Base-by-base conservation (phyloP, 1,284 basidiomycete genomes). In the Phylloporus sp. region DNA sequence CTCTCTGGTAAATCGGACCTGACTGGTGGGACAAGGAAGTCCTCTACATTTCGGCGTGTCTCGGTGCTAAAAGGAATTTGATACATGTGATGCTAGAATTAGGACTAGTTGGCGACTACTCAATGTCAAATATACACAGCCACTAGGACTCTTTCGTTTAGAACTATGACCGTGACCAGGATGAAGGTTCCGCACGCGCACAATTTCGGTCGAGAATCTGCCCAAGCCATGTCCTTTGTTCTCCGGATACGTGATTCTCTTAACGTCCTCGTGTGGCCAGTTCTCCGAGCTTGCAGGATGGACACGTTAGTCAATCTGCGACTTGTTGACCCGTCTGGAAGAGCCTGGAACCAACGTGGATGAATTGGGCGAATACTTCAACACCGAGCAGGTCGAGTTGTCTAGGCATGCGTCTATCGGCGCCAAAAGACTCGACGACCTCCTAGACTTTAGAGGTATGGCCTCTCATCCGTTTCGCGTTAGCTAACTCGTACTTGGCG, bases 211-310 rank as follows among this genome's bases (percentile, higher is more conserved):
- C 84, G 90, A 51, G 84, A 91, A 0, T 93, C 91, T 8, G 77
- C 85, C 1, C 87, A 89, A 69, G 90, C 92, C 6, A 81, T 87
- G 17, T 77, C 84, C 40, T 74, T 79, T 93, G 66, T 82, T 93
- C 65, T 81, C 88, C 50, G 86, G 89, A 59, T 93, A 93, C 74
- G 78, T 93, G 59, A 69, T 82, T 20, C 80, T 92, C 31, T 78
- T 92, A 20, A 79, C 88, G 3, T 78, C 82, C 2, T 86, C 89
- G 18, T 89, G 86, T 69, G 86, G 87, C 28, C 86, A 85, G 70
- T 90, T 90, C 70, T 87, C 91, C 0, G 82, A 89, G 64, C 90
- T 92, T 68, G 83, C 90, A 10, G 91, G 90, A 18, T 78, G 92
- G 56, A 80, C 81, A 11, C 77, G 76, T 29, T 71, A 91, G 10